Evolutionary conservation across 1,139 yeast species (phyloP).

Genomic region (Waltiozyma sp.): DNA sequence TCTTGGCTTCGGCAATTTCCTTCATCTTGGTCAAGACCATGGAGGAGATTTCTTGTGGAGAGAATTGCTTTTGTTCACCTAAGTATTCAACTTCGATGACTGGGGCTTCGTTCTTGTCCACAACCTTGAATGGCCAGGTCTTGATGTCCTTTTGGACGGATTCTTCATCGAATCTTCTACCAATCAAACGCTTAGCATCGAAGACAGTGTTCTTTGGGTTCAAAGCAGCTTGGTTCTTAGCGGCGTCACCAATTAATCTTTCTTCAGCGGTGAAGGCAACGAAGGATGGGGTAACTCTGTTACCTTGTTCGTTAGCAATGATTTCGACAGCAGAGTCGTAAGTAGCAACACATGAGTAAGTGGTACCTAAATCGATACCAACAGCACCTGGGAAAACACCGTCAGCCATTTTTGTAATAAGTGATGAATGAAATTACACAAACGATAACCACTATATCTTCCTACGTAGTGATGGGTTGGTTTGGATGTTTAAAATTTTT

Average conservation of each 20-base stretch:
- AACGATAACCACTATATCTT: not conserved
- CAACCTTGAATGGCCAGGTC: constrained; percentile 95
- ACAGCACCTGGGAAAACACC: constrained; percentile 99
- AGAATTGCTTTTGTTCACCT: constrained; percentile 83
- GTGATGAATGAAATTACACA: not conserved
- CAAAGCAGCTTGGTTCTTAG: constrained; percentile 97
- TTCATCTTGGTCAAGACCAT: constrained; percentile 97
- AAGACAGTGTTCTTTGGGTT: constrained; percentile 95
- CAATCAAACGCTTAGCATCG: constrained; percentile 96
- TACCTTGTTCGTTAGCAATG: constrained; percentile 98
- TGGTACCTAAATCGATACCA: constrained; percentile 99
- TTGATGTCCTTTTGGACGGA: constrained; percentile 92
- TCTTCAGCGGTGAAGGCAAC: constrained; percentile 96
- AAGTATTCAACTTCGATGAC: constrained; percentile 87
- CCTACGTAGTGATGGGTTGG: not conserved
- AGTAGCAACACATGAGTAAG: constrained; percentile 95
- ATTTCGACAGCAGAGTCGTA: constrained; percentile 89
- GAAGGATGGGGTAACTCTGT: constrained; percentile 97
- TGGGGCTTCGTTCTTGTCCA: constrained; percentile 81
- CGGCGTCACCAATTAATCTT: constrained; percentile 96
- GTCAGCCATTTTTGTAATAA: constrained; percentile 62
- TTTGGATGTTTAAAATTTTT: not conserved
- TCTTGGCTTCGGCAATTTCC: constrained; percentile 95
- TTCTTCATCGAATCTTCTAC: constrained; percentile 86
- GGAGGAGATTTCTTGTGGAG: constrained; percentile 94